Evolutionary conservation across 495 filamentous ascomycete species (phyloP), one percentile per base, ranked within the genome.

Genomic region (Polyplosphaeria fusca): DNA sequence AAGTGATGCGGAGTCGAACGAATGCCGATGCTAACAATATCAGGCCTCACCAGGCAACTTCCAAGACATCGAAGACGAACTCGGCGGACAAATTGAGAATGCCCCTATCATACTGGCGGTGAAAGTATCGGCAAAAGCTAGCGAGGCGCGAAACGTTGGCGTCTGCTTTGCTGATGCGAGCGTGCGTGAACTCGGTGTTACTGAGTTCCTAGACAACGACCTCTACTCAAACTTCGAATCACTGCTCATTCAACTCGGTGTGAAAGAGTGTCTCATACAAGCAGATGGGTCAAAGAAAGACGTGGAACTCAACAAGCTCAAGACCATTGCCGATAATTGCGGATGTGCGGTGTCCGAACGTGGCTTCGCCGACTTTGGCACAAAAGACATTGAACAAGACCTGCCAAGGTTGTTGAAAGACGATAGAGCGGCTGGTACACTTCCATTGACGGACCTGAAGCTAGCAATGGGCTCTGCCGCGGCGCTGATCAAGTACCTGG

Each of bases 101-200:
- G 88, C 93, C 2, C 93, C 93, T 20, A 91, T 96, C 51, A 96
- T 98, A 35, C 72, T 98, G 4, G 88, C 93, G 2, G 89, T 98
- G 65, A 97, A 95, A 73, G 86, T 97, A 30, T 86, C 87, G 0
- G 85, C 88, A 2, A 91, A 87, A 67, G 91, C 90, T 2, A 80
- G 83, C 0, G 91, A 96, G 70, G 89, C 86, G 1, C 77, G 94
- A 43, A 87, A 80, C 52, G 89, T 98, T 2, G 93, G 93, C 12
- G 91, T 97, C 22, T 96, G 93, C 72, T 99, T 99, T 73, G 93
- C 94, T 5, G 93, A 99, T 80, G 93, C 93, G 9, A 96, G 88
- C 64, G 91, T 96, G 58, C 79, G 94, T 46, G 93, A 99, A 72
- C 80, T 99, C 0, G 93, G 93, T 23, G 91, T 99, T 32, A 94